Base-by-base conservation (phyloP, 139 green algal genomes). In the Chlorella sp. region DNA sequence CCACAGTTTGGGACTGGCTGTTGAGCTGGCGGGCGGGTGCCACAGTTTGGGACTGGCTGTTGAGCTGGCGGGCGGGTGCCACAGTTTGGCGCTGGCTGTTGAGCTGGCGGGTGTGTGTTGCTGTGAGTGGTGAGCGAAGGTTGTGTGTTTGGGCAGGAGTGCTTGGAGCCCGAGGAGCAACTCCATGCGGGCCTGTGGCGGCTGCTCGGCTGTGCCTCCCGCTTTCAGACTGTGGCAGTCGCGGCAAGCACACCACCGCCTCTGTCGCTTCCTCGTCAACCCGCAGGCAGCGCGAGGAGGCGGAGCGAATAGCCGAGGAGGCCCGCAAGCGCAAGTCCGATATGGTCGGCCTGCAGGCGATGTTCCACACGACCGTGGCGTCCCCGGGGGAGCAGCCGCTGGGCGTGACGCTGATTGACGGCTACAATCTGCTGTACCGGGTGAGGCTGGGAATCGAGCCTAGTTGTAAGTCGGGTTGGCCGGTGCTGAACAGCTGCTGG, bases 371-470 rank as follows among this genome's bases (percentile, higher is more conserved):
- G 1, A 38, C 20, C 26, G 34, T 62, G 32, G n/a, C 43, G 40
- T 68, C 64, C 0, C 80, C 44, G 0, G 34, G 65, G 65, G 80
- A 76, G 60, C 77, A 58, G 77, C 77, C 77, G 16, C 28, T 73
- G 20, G 85, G 87, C 28, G 78, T 90, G 20, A 74, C 91, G 38
- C 85, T 92, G 43, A 85, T 92, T n/a, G 89, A 92, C 48, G 89
- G 88, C 6, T 92, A 92, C 84, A 92, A 92, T 36, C n/a, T 92
- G 22, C 41, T 92, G n/a, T 26, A 82, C 81, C 46, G 36, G 74
- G 56, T 74, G 16, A 40, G 34, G 1, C 3, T 34, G 46, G 24
- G 9, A 34, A 9, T 34, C 26, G n/a, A 17, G 60, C 60, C n/a
- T 68, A 17, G 2, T 68, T 1, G 17, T 60, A 22, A 6, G 24